phyloP scores from a whole-genome alignment of 1,284 basidiomycete species.

The Cystobasidiaceae sp. region DNA sequence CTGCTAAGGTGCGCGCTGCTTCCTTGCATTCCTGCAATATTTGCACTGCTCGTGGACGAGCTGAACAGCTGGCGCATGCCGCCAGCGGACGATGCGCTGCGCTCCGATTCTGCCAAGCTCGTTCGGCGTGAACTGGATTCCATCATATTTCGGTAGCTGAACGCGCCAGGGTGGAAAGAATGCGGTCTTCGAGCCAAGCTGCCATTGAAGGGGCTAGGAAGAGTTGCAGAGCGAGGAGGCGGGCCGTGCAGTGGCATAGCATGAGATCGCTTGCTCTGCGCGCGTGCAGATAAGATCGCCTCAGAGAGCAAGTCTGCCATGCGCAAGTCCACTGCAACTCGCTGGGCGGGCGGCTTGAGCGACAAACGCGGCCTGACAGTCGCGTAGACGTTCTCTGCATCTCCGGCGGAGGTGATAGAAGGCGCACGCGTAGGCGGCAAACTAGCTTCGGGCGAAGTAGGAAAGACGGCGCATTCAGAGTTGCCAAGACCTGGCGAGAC shows the following conservation, averaged over 20 bases:
- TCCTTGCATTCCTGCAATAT: background rate
- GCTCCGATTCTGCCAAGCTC: constrained; percentile 21
- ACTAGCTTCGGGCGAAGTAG: constrained; percentile 1
- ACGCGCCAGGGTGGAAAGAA: constrained; percentile 17
- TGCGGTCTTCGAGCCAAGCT: background rate
- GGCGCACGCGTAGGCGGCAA: background rate
- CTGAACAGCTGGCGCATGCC: constrained; percentile 7
- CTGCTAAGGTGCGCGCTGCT: no score
- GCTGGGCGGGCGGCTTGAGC: constrained; percentile 27
- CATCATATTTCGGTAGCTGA: constrained; percentile 22
- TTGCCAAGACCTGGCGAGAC: constrained; percentile 6
- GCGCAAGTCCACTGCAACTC: constrained; percentile 20
- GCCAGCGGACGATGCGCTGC: background rate
- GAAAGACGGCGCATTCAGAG: constrained; percentile 3
- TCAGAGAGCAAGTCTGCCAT: constrained; percentile 23
- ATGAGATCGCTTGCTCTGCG: constrained; percentile 31
- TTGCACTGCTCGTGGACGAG: constrained; percentile 4
- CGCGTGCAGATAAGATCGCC: constrained; percentile 9
- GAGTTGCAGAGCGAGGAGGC: constrained; percentile 14
- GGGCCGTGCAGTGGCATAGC: constrained; percentile 30
- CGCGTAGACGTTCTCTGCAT: background rate
- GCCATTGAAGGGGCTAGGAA: background rate
- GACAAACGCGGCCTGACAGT: constrained; percentile 11
- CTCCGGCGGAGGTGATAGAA: background rate
- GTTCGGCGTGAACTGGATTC: constrained; percentile 10